phyloP scores from a whole-genome alignment of 306 rosid genomes.

The Sicyos edulis region DNA sequence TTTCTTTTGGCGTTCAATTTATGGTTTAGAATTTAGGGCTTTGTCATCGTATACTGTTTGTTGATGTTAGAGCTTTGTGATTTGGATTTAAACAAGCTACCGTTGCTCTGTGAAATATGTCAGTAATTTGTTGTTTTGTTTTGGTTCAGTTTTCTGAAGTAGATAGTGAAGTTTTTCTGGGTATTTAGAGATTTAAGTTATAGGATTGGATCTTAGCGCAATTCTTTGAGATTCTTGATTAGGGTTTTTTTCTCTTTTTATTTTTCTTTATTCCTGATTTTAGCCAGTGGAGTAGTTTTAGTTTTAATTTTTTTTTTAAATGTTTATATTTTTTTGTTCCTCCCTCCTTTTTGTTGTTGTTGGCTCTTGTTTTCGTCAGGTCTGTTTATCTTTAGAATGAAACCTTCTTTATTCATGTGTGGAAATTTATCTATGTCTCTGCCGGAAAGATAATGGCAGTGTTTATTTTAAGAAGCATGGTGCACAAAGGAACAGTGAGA shows the following conservation, averaged over 20 bases:
- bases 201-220: background rate
- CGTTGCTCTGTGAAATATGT: background rate
- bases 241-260: background rate
- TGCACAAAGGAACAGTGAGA: no score
- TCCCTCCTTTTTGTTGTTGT: background rate
- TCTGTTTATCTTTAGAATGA: background rate
- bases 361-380: background rate
- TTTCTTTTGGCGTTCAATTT: background rate
- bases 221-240: background rate
- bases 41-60: background rate
- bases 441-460: no score
- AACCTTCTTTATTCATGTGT: background rate
- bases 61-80: background rate
- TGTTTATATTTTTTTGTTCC: background rate
- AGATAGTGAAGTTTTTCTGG: background rate
- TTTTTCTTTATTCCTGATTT: background rate
- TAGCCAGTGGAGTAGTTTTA: background rate
- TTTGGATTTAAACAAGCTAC: background rate
- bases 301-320: background rate
- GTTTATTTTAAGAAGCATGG: no score
- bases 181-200: background rate
- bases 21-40: constrained; percentile 2
- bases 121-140: background rate
- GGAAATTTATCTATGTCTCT: background rate
- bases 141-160: background rate